Base-by-base conservation (phyloP, 345 rosid species). In the Psidium friedrichsthalianum region DNA sequence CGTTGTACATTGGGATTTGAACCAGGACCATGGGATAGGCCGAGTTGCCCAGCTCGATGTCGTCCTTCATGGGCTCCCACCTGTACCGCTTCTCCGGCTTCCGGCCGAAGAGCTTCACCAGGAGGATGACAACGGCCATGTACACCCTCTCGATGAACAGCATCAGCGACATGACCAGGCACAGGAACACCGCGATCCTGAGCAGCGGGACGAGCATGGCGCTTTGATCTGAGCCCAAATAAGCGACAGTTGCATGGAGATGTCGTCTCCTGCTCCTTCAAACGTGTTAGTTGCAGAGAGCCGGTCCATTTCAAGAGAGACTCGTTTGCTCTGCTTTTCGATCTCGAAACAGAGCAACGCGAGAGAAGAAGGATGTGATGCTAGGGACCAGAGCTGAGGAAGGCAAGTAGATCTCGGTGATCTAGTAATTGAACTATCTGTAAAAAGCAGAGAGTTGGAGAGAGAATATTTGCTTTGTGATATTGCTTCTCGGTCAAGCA, bases 1-100 rank as follows among this genome's bases (percentile, higher is more conserved):
- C 99, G 83, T 97, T 97, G 91, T 86, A 97, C 99, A 97, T 97
- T 10, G 99, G 99, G 93, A 97, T 95, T 92, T 97, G 99, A 84
- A 97, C 91, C 55, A 97, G 92, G 88, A 97, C 98, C 96, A 93
- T 89, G 2, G 99, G 99, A 90, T 96, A 96, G 82, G 88, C 90
- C 47, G 94, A 92, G 92, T 92, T 95, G 6, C 99, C 99, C 82
- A 92, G 83, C 87, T 97, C 99, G 20, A 95, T 86, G 59, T 97
- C 98, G 47, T 97, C 99, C 88, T 93, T 97, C n/a, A 95, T 86
- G 44, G 96, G 92, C 83, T 97, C 95, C 91, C 93, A 95, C 88
- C 92, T 93, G 89, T 92, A 97, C 36, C 95, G 91, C 86, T 87
- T 95, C 84, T 97, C 98, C 36, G 98, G 98, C 85, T 90, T 94